Percentiles rank a stretch among this genome's conserved stretches.
Conservation (phyloP, 257 asterid species). For the Solanum pennellii region DNA sequence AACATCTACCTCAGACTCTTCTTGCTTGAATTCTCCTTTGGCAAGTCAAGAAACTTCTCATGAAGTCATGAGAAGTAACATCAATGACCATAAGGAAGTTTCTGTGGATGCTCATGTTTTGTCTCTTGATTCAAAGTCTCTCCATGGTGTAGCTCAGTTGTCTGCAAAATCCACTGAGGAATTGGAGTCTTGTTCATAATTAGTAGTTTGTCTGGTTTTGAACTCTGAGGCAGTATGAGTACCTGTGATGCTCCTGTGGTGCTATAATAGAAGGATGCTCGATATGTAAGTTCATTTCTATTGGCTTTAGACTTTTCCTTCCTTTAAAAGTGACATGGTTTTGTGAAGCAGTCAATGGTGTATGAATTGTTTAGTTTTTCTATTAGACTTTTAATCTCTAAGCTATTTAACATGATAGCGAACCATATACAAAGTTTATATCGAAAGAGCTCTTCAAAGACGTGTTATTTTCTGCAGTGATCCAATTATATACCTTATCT, state of each 20-base stretch:
- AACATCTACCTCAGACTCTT: neutral
- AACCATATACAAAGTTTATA: neutral
- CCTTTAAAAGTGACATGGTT: neutral
- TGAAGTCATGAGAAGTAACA: neutral
- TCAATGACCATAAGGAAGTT: neutral
- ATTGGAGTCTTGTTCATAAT: neutral
- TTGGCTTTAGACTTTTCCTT: neutral
- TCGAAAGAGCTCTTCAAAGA: neutral
- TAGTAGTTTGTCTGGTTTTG: neutral
- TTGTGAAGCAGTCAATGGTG: neutral
- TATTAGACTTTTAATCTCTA: neutral
- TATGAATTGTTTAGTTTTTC: neutral
- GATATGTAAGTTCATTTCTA: neutral
- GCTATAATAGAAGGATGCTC: neutral
- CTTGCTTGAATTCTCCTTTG: neutral
- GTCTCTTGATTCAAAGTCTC: neutral
- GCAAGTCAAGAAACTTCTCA: neutral
- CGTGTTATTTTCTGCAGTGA: neutral
- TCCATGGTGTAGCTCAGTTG: neutral
- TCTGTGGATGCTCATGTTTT: neutral
- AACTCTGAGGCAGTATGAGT: neutral
- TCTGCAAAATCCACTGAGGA: neutral
- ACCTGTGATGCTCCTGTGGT: neutral
- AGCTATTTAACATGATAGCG: neutral
- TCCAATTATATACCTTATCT: neutral